Evolutionary conservation across 352 stramenopile species (phyloP), one percentile per base, ranked within the genome.

Genomic region (Pythium periplocum): DNA sequence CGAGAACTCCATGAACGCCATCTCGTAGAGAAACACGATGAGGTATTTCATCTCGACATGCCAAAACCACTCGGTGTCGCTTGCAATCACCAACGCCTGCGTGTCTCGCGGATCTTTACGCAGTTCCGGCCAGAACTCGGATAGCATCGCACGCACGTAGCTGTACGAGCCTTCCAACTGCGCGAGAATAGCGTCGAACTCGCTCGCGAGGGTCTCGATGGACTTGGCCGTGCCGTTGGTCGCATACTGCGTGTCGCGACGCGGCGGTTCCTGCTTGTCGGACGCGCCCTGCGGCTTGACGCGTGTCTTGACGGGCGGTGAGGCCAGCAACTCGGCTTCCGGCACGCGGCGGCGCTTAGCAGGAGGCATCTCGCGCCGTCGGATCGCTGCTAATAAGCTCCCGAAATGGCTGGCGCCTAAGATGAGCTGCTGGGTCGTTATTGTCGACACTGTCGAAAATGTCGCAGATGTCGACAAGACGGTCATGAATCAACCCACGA

Each of bases 1-100:
- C 6, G 78, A 86, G 53, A 93, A 90, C 69, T 93, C 83, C 70
- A 91, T 86, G 48, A 91, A 91, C 36, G 83, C 78, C 66, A 93
- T 79, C 58, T 93, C 80, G 58, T 90, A 87, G 32, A 93, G 67
- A 51, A 93, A 93, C 30, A 86, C 60, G 38, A 91, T 73, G 57
- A 91, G 65, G 61, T 83, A 91, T 35, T 82, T 75, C 80, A 91
- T 76, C 64, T 93, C 83, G 2, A 70, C 61, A 59, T 89, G 87
- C 83, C 83, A 93, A 45, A 93, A 93, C 83, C 83, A 93, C 51
- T 76, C 66, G 31, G 69, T 62, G 54, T 93, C 83, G 42, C 55
- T 62, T 26, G 69, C 53, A 30, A 88, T 61, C 10, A 61, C 51
- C 34, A 87, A 52, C 26, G 52, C 45, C 30, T 53, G 39, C 43